Base-by-base conservation (phyloP, 331 rosid species). In the Prunus yedoensis region DNA sequence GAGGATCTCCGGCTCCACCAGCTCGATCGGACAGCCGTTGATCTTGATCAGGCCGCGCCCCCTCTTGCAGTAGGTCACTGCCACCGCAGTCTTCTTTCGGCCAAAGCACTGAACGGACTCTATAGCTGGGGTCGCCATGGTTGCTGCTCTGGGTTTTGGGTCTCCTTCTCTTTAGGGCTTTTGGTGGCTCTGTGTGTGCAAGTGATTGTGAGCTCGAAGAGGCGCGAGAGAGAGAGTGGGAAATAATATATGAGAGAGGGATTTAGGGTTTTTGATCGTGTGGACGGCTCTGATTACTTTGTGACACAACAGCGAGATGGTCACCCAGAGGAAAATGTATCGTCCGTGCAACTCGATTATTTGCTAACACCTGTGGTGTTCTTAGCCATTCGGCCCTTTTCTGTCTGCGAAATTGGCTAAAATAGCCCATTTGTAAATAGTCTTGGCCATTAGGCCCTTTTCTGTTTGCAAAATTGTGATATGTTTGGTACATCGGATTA, bases 81-180 rank as follows among this genome's bases (percentile, higher is more conserved):
- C 89, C 51, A 85, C 89, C 7, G 87, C 89, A 2, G 87, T 85
- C 83, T 85, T 85, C 81, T 85, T 85, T 28, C 89, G 84, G 0
- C 89, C 87, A 74, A 85, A 85, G 74, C 89, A 85, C 59, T 85
- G 87, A 0, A 85, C 89, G 5, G 89, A 82, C 67, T 85, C 83
- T 8, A 15, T 51, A 0, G 85, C 28, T 4, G 85, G 46, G 45
- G 80, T 47, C 41, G 86, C 86, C 86, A 78, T 78, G 45, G 68
- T 52, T 63, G 77, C 8, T 53, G 27, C 15, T 60, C 35, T 69
- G 27, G 11, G 8, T 10, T 25, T 60, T n/a, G 68, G 70, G 20
- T 56, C 75, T 27, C 6, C 61, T 30, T 5, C 8, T 35, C n/a
- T n/a, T 38, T 38, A 27, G 32, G 76, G 71, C 15, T 35, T 41